Conservation (phyloP, 306 rosid species). For the Rosa chinensis region DNA sequence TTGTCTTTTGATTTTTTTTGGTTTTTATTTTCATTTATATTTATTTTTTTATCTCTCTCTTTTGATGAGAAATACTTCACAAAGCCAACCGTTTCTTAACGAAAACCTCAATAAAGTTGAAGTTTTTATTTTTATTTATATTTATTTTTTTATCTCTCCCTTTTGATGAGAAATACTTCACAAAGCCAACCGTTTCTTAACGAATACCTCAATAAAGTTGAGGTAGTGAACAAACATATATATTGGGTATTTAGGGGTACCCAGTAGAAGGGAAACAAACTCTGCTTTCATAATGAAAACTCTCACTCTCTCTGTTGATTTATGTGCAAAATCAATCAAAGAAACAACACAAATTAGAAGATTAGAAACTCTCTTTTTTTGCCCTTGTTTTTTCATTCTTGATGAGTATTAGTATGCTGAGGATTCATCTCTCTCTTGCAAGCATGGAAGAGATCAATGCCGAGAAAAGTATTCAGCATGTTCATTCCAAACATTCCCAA, state of each 20-base stretch:
- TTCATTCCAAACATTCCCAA: constrained; percentile 93
- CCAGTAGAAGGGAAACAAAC: constrained; percentile 5
- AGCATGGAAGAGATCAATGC: constrained; percentile 78
- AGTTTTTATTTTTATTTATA: not conserved
- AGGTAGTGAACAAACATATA: not conserved
- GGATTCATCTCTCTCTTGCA: constrained; percentile 59
- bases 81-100: too few relatives aligned
- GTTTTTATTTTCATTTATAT: too few relatives aligned
- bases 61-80: too few relatives aligned
- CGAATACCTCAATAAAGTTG: not conserved
- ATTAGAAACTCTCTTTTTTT: not conserved
- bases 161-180: too few relatives aligned
- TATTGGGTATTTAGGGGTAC: not conserved
- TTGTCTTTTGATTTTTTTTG: too few relatives aligned
- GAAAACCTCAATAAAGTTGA: not conserved
- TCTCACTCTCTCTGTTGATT: not conserved
- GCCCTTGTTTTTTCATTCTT: constrained; percentile 42
- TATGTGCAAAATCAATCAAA: constrained; percentile 21
- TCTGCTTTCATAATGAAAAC: not conserved
- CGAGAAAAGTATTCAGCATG: constrained; percentile 72
- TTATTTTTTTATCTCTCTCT: too few relatives aligned
- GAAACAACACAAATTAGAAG: constrained; percentile 5
- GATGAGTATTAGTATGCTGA: constrained; percentile 22
- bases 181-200: too few relatives aligned
- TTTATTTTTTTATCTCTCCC: too few relatives aligned